Conservation (phyloP, 2,329 filamentous ascomycete genomes). For the Myotisia sp. region DNA sequence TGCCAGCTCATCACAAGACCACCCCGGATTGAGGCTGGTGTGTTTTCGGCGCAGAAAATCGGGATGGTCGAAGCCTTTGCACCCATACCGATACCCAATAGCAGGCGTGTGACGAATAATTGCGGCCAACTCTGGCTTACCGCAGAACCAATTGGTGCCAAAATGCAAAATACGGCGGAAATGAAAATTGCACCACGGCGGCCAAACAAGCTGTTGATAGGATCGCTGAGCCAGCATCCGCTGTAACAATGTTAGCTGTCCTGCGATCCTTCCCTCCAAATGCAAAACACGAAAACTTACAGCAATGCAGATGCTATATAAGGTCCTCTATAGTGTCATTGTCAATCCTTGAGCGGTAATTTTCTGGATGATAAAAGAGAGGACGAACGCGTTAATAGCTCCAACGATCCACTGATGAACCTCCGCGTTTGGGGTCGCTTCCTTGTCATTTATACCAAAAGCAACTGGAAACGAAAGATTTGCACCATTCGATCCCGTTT, state of each 20-base stretch:
- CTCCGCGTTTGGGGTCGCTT: constrained; percentile 23
- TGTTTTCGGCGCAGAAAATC: constrained; percentile 43
- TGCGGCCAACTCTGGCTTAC: constrained; percentile 46
- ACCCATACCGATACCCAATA: constrained; percentile 50
- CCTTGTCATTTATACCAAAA: constrained; percentile 30
- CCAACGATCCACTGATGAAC: constrained; percentile 49
- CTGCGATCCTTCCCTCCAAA: too few relatives aligned
- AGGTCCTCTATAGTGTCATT: constrained; percentile 31
- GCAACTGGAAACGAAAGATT: constrained; percentile 38
- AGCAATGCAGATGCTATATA: constrained; percentile 40
- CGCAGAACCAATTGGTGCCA: constrained; percentile 55
- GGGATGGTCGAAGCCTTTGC: constrained; percentile 44
- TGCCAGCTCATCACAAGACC: constrained; percentile 44
- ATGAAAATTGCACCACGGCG: constrained; percentile 52
- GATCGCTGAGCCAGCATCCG: constrained; percentile 55
- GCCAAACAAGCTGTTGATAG: constrained; percentile 44
- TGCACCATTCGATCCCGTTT: constrained; percentile 40
- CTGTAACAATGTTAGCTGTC: constrained; percentile 15
- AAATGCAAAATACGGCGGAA: constrained; percentile 48
- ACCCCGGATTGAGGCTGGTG: constrained; percentile 41
- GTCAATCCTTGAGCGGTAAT: too few relatives aligned
- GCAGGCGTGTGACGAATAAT: constrained; percentile 41
- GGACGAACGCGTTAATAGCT: constrained; percentile 42
- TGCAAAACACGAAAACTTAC: too few relatives aligned
- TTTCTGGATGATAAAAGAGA: constrained; percentile 21